These are phyloP conservation scores for Boletus barrowsii DNA, from an alignment of 768 basidiomycete genomes.

Conservation along the genomic window DNA sequence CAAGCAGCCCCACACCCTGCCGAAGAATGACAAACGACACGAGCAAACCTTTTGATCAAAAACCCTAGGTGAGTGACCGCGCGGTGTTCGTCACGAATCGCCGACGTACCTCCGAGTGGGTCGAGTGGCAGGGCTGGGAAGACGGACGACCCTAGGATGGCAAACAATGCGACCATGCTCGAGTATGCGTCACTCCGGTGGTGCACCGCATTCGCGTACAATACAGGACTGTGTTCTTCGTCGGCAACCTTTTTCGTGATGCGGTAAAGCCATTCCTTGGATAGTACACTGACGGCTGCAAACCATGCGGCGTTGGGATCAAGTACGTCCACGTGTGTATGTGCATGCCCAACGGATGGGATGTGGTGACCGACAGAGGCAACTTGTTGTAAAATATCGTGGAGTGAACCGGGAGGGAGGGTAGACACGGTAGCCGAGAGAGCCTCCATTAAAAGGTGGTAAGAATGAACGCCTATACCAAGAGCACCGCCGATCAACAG, in stretches of 20 bases:
- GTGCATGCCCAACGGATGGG: slow-evolving; percentile 51
- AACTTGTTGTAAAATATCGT: slow-evolving; percentile 58
- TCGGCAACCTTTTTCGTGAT: slow-evolving; percentile 87
- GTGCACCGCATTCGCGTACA: slow-evolving; percentile 95
- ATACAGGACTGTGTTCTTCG: slow-evolving; percentile 85
- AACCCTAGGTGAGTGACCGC: slow-evolving; percentile 7
- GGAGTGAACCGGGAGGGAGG: slow-evolving; percentile 60
- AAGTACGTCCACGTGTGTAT: slow-evolving; percentile 53
- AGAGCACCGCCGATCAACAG: slow-evolving; percentile 82
- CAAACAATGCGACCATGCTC: slow-evolving; percentile 84
- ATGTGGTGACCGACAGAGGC: slow-evolving; percentile 54
- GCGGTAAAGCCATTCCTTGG: slow-evolving; percentile 93
- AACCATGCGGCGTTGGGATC: slow-evolving; percentile 99
- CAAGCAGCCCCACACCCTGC: slow-evolving; percentile 68
- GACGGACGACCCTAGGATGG: slow-evolving; percentile 86
- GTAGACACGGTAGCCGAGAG: slow-evolving; percentile 64
- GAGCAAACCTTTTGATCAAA: slow-evolving; percentile 54
- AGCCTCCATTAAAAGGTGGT: slow-evolving; percentile 73
- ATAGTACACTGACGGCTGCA: slow-evolving; percentile 71
- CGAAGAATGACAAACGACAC: slow-evolving; percentile 88
- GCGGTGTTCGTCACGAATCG: background rate
- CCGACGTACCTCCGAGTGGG: slow-evolving; percentile 78
- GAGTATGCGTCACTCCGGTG: slow-evolving; percentile 98
- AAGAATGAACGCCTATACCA: slow-evolving; percentile 89
- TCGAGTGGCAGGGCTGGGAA: slow-evolving; percentile 88